Evolutionary conservation across 768 basidiomycete genomes (phyloP).

Genomic region (Hygrophoropsis aurantiaca): DNA sequence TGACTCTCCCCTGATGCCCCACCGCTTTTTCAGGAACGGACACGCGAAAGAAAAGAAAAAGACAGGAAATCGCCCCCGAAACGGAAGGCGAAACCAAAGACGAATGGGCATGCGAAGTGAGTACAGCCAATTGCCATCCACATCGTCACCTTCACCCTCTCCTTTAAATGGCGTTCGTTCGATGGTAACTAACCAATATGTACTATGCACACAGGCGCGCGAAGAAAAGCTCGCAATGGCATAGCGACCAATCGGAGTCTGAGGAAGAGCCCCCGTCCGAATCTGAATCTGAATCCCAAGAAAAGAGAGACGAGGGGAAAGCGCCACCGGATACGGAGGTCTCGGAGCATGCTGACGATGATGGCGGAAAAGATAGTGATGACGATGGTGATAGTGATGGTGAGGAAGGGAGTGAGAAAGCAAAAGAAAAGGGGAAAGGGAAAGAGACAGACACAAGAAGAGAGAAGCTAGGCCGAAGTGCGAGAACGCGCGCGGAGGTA

Average conservation of each 20-base stretch:
- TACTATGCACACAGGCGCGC: slow-evolving; percentile 16
- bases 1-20: too few relatives aligned
- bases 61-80: slow-evolving; percentile 54
- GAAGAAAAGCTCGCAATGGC: slow-evolving; percentile 26
- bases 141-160: not conserved
- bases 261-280: slow-evolving; percentile 26
- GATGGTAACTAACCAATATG: not conserved
- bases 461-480: slow-evolving; percentile 38
- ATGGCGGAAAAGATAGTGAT: slow-evolving; percentile 26
- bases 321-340: slow-evolving; percentile 27
- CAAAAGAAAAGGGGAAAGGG: slow-evolving; percentile 41
- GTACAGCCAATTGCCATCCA: too few relatives aligned
- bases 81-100: slow-evolving; percentile 45
- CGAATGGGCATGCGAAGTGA: slow-evolving; percentile 27
- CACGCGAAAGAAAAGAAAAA: slow-evolving; percentile 40
- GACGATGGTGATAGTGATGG: slow-evolving; percentile 28
- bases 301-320: slow-evolving; percentile 30
- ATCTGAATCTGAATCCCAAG: slow-evolving; percentile 18
- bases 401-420: slow-evolving; percentile 28
- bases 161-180: slow-evolving; percentile 9
- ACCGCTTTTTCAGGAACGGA: slow-evolving; percentile 17
- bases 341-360: slow-evolving; percentile 41
- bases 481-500: slow-evolving; percentile 41
- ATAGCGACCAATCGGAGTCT: slow-evolving; percentile 31
- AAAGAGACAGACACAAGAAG: slow-evolving; percentile 25